Base-by-base conservation (phyloP, 768 basidiomycete species). In the Boletales sp. region DNA sequence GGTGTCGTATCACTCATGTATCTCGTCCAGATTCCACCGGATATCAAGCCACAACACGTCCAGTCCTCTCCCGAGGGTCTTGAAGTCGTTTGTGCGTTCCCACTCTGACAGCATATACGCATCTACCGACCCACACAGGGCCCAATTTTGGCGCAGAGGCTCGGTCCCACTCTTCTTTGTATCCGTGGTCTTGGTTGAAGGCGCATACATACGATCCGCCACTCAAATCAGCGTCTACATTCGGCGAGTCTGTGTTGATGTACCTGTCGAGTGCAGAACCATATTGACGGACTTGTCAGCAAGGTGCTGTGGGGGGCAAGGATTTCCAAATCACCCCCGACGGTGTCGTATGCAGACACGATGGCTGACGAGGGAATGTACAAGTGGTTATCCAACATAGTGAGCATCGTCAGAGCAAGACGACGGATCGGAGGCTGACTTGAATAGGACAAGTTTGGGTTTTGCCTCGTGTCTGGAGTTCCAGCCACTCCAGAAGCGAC, bases 161-260 rank as follows among this genome's bases (percentile, higher is more conserved):
- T 7, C 25, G 5, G 25, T 71, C 75, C 2, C 94, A 97, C 63
- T 68, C 76, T n/a, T 94, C 93, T 0, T 57, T 86, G 44, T 97
- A 90, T 61, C 92, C 94, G 0, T 92, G 91, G 87, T 71, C 80
- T 34, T 95, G 93, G 87, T 77, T 97, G 4, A 75, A 76, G 59
- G 64, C 70, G 53, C 82, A 91, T 53, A 84, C 90, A 5, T 95
- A 94, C 62, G 88, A 94, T 62, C 90, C 92, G 9, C 74, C 79
- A 3, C 76, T 36, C 57, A 61, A 48, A 62, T 51, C 46, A 41
- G 41, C 11, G 21, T 41, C 38, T 45, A 51, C 38, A 8, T 39
- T 46, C 43, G 19, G 65, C 32, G 82, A 82, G 86, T 86, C 50
- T 56, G 77, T 71, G 33, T 39, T 50, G 5, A 56, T 30, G 30